Base-by-base conservation (phyloP, 345 rosid species). In the Ailanthus altissimus region DNA sequence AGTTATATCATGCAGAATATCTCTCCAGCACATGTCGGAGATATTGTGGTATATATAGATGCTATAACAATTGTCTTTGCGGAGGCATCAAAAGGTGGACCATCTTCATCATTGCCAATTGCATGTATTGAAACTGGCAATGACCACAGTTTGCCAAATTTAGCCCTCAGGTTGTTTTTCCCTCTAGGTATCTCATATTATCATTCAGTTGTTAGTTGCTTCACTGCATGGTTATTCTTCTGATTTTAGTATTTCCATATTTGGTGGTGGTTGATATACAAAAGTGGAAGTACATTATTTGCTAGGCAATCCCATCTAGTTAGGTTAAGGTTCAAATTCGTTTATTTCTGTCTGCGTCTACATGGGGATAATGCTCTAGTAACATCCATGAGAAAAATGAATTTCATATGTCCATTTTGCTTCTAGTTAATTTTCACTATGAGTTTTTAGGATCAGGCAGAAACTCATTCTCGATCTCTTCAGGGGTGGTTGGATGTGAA, bases 41-140 rank as follows among this genome's bases (percentile, higher is more conserved):
- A 94, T 79, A 80, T 91, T 79, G 89, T 92, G 75, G 84, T 97
- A 57, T 90, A 88, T 23, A 81, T 97, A 80, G 99, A 94, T 88
- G 90, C 97, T 64, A 91, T 92, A 86, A 88, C 97, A 62, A 85
- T 97, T 84, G 90, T 94, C 82, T 86, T 89, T 65, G 97, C 90
- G 84, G 98, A 93, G 83, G 90, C 97, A 64, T 85, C 93, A 65
- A 90, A 88, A 81, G 85, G 82, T 78, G 94, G 89, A 59, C 86
- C 90, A 21, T 88, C 94, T 74, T 84, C 88, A n/a, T 88, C 97
- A 57, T 87, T 92, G 75, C 97, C 99, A 78, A 88, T 97, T 86
- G 90, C 97, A 67, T 92, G 97, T 84, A 90, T 91, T 76, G 99
- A 94, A 87, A 90, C 95, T 77, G 99, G 98, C 81, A 83, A 90